These are phyloP conservation scores for Penicillium arizonense DNA, from an alignment of 495 filamentous ascomycete genomes.

Conservation along the genomic window DNA sequence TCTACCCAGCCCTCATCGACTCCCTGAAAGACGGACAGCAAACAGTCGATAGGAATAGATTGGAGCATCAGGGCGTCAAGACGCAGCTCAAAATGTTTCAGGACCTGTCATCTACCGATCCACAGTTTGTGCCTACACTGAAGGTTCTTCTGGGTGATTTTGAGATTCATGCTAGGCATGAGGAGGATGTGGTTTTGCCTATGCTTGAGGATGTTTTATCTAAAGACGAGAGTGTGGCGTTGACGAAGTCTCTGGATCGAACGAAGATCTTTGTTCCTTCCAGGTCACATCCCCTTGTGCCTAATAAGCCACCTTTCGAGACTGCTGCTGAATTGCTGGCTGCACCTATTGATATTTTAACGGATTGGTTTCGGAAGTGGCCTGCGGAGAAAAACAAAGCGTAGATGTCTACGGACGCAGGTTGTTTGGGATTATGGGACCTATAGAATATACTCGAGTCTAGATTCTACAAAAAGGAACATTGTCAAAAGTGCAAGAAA, in stretches of 20 bases:
- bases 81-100: conserved; percentile 58
- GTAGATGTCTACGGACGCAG: not conserved
- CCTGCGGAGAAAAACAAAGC: conserved; percentile 6
- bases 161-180: conserved; percentile 53
- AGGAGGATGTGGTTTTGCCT: conserved; percentile 55
- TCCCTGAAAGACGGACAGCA: conserved; percentile 47
- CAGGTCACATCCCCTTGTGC: conserved; percentile 47
- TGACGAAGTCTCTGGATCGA: conserved; percentile 50
- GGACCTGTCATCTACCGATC: conserved; percentile 40
- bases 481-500: too few species aligned
- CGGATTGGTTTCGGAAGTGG: conserved; percentile 34
- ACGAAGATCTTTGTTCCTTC: conserved; percentile 62
- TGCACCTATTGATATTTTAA: conserved; percentile 26
- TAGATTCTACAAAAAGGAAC: too few species aligned
- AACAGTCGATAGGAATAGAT: conserved; percentile 53
- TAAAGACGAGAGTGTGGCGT: conserved; percentile 30
- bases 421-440: not conserved
- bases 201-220: conserved; percentile 47
- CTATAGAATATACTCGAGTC: not conserved
- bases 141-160: conserved; percentile 50
- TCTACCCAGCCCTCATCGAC: conserved; percentile 64
- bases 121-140: conserved; percentile 50
- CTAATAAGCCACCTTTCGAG: conserved; percentile 25
- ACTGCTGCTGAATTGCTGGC: conserved; percentile 23
- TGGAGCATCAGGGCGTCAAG: conserved; percentile 60